Base-by-base conservation (phyloP, 345 rosid genomes). In the Camelina neglecta region DNA sequence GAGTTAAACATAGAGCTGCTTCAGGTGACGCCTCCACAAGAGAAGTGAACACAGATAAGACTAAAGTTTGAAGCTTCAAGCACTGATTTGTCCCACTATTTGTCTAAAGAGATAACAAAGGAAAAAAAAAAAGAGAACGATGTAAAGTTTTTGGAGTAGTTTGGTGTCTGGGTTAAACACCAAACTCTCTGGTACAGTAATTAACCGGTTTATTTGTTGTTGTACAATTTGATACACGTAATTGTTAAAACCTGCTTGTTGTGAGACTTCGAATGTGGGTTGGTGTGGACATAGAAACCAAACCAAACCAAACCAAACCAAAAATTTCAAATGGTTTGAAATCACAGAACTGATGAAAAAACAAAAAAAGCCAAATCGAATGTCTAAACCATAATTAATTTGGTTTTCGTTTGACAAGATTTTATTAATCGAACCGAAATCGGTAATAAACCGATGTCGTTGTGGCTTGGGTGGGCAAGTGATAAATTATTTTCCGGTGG, bases 1-100 rank as follows among this genome's bases (percentile, higher is more conserved):
- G 96, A 87, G 70, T 80, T 93, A 62, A 88, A 91, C 58, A 86
- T 91, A 7, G 96, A 93, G 89, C 97, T 93, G 81, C 79, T 93
- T 84, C 79, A 83, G 84, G 86, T 87, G 70, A 79, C 50, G 61
- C 79, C 78, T 3, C 75, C 92, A 0, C 82, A 81, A 68, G 84
- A 76, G 44, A 83, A 81, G 76, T 84, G 80, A 65, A 75, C 16
- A 13, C 8, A 33, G 51, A 36, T 38, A 5, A 69, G 39, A 69
- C 23, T 18, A 18, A 76, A 69, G 36, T 23, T 35, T 47, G 58
- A 54, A 63, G 64, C 50, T 74, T 86, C 4, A 59, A 51, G 18
- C 45, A 39, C 8, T 84, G 87, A 26, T 3, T 26, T 3, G 29
- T 65, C 86, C 81, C 16, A 69, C 75, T 83, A 85, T 84, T 80